phyloP scores from a whole-genome alignment of 2,329 filamentous ascomycete species.

The Paramyrothecium roridum region DNA sequence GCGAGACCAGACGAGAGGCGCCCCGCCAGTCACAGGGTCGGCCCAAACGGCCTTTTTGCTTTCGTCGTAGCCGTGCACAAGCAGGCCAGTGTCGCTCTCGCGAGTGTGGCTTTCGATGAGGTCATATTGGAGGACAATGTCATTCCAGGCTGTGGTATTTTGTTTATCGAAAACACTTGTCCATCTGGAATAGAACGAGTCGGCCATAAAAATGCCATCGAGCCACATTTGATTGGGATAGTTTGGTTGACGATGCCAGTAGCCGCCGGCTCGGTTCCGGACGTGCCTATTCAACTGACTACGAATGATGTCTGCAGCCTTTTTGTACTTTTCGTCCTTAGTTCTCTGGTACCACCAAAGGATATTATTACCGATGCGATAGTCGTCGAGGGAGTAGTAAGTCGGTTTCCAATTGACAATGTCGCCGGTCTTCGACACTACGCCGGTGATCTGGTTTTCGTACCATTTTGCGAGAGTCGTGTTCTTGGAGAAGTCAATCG shows the following conservation, averaged over 20 bases:
- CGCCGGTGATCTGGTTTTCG: conserved; percentile 39
- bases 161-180: conserved; percentile 26
- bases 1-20: conserved; percentile 47
- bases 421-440: conserved; percentile 44
- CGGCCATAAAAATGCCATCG: conserved; percentile 49
- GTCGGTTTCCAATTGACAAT: conserved; percentile 40
- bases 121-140: conserved; percentile 39
- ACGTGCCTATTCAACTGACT: conserved; percentile 42
- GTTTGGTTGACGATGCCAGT: conserved; percentile 43
- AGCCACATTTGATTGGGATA: conserved; percentile 55
- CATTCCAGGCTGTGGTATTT: conserved; percentile 35
- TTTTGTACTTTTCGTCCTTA: conserved; percentile 41
- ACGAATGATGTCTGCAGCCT: conserved; percentile 40
- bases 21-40: conserved; percentile 40
- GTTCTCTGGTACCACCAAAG: conserved; percentile 43
- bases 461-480: conserved; percentile 38
- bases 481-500: conserved; percentile 38
- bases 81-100: conserved; percentile 32
- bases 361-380: conserved; percentile 48
- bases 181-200: conserved; percentile 37
- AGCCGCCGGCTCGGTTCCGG: conserved; percentile 44
- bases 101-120: conserved; percentile 38
- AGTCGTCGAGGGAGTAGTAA: conserved; percentile 46
- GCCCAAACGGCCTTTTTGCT: conserved; percentile 44
- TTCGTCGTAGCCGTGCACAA: conserved; percentile 52